phyloP scores from a whole-genome alignment of 2,329 filamentous ascomycete genomes.

The Colletotrichum limetticola region DNA sequence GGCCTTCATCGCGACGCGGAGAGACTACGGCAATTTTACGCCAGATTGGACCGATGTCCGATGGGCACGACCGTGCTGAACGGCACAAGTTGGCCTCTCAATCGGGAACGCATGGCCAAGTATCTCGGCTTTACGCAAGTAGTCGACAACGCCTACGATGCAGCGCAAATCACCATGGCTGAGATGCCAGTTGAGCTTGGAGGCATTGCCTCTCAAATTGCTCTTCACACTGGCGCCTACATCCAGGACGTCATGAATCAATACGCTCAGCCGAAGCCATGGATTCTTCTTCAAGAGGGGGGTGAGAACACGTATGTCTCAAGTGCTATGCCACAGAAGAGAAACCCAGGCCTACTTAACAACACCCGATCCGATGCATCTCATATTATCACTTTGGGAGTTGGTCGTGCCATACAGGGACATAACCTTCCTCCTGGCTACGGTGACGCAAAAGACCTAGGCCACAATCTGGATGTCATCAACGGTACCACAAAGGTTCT shows the following conservation, averaged over 20 bases:
- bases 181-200: conserved; percentile 30
- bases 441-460: conserved; percentile 22
- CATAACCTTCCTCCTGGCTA: conserved; percentile 27
- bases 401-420: conserved; percentile 25
- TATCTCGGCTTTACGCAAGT: conserved; percentile 25
- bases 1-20: conserved; percentile 22
- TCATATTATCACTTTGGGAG: conserved; percentile 5
- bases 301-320: conserved; percentile 28
- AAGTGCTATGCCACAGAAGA: conserved; percentile 30
- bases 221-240: conserved; percentile 20
- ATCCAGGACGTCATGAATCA: conserved; percentile 30
- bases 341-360: conserved; percentile 16
- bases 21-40: conserved; percentile 15
- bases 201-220: conserved; percentile 9
- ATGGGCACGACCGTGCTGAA: conserved; percentile 30
- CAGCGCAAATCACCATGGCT: conserved; percentile 21
- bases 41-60: conserved; percentile 20
- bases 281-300: conserved; percentile 27
- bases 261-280: conserved; percentile 25
- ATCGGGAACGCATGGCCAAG: conserved; percentile 27
- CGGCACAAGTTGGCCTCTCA: conserved; percentile 31
- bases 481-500: conserved; percentile 2
- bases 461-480: conserved; percentile 14
- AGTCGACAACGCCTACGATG: conserved; percentile 30
- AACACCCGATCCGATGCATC: conserved; percentile 15